Evolutionary conservation across 331 rosid species (phyloP).

Genomic region (Arachis monticola): DNA sequence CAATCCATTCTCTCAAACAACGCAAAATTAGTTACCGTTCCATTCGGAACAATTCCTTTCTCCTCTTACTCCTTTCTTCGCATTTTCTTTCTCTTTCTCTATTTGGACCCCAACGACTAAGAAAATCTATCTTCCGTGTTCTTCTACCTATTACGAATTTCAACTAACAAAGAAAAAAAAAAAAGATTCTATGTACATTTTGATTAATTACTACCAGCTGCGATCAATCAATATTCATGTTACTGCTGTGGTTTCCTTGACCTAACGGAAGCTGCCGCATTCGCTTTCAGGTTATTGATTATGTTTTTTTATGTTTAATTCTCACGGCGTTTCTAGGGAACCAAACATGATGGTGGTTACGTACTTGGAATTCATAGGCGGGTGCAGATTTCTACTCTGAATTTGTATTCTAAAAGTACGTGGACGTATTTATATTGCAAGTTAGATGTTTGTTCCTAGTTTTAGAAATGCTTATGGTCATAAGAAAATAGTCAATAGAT

Average conservation of each 20-base stretch:
- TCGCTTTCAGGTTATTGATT: background rate
- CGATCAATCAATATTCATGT: background rate
- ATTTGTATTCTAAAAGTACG: background rate
- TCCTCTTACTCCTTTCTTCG: background rate
- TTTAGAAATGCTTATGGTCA: constrained; percentile 5
- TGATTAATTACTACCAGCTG: background rate
- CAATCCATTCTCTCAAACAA: background rate
- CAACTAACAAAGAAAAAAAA: background rate
- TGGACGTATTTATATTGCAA: background rate
- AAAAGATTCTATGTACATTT: background rate
- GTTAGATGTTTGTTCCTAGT: constrained; percentile 1
- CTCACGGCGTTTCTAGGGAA: background rate
- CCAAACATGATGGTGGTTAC: background rate
- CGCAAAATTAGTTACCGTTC: constrained; percentile 20
- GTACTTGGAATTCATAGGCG: background rate
- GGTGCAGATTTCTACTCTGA: background rate
- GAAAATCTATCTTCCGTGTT: background rate
- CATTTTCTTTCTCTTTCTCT: background rate
- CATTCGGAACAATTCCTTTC: background rate
- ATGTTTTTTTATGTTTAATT: too few species aligned
- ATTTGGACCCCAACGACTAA: background rate
- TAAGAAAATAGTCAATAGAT: constrained; percentile 4
- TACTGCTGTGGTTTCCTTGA: constrained; percentile 2
- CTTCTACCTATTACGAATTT: background rate
- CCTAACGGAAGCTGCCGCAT: background rate